A percentile compares a stretch with the other conserved stretches of the same genome.
These are phyloP conservation scores for Salisapilia sapeloensis DNA, from an alignment of 352 stramenopile genomes.

Conservation along the genomic window DNA sequence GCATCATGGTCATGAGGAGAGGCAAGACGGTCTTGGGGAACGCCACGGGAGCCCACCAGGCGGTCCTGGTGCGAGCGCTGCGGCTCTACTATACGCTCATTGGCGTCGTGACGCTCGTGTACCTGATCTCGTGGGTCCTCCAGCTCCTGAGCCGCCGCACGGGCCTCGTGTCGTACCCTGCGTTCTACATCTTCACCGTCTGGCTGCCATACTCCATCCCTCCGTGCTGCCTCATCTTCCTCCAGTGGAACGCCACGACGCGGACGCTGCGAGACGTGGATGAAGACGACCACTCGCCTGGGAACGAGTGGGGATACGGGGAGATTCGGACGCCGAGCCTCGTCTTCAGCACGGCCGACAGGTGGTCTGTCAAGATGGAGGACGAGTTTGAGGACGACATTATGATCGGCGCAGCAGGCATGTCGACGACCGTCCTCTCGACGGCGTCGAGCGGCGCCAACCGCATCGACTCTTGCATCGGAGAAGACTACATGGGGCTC, in stretches of 20 bases:
- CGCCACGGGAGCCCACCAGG: conserved; percentile 43
- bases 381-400: conserved; percentile 21
- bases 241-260: conserved; percentile 77
- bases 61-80: conserved; percentile 72
- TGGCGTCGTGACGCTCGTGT: conserved; percentile 68
- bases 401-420: conserved; percentile 7
- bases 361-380: conserved; percentile 22
- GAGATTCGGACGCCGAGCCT: conserved; percentile 70
- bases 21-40: conserved; percentile 60
- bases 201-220: conserved; percentile 76
- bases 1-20: conserved; percentile 74
- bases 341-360: conserved; percentile 43
- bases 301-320: conserved; percentile 24
- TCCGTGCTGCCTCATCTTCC: conserved; percentile 71
- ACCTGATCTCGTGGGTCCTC: conserved; percentile 69
- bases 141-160: conserved; percentile 55
- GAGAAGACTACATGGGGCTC: conserved; percentile 61
- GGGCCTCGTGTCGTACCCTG: conserved; percentile 58
- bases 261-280: conserved; percentile 64
- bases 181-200: conserved; percentile 81
- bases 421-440: background rate
- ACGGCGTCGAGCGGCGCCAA: no score
- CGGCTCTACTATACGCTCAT: conserved; percentile 77
- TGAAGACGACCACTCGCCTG: conserved; percentile 8
- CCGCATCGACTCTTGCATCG: no score